Evolutionary conservation across 768 basidiomycete genomes (phyloP).

Genomic region (Suillus subluteus): DNA sequence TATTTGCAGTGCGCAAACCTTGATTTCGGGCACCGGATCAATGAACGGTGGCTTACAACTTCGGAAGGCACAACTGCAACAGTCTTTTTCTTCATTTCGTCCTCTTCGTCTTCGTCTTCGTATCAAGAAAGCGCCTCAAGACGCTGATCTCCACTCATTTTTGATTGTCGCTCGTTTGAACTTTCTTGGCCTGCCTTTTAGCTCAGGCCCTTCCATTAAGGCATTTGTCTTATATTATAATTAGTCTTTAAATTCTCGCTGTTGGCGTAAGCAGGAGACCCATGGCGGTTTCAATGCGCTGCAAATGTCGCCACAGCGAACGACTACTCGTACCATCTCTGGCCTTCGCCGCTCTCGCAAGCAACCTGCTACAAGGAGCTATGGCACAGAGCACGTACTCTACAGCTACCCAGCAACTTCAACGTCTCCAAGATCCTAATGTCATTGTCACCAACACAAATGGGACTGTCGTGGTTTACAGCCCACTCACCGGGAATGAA

Average conservation of each 20-base stretch:
- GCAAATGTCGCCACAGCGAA: constrained; percentile 4
- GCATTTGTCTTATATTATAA: constrained; percentile 1
- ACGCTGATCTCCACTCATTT: constrained; percentile 6
- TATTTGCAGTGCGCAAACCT: not conserved
- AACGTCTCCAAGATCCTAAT: constrained; percentile 32
- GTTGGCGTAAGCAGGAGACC: constrained; percentile 5
- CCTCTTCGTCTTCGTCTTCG: not conserved
- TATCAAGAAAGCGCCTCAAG: not conserved
- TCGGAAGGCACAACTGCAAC: not conserved
- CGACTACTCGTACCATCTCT: not conserved
- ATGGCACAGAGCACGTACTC: constrained; percentile 3
- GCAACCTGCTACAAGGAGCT: constrained; percentile 2
- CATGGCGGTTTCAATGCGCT: constrained; percentile 9
- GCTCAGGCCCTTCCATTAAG: not conserved
- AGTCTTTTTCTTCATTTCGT: constrained; percentile 4
- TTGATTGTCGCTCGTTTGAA: constrained; percentile 1
- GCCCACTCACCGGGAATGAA: constrained; percentile 43
- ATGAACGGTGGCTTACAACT: not conserved
- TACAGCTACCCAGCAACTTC: constrained; percentile 16
- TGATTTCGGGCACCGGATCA: constrained; percentile 3
- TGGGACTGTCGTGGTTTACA: constrained; percentile 48
- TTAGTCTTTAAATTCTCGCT: constrained; percentile 1
- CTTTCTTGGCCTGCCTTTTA: not conserved
- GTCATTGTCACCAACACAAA: constrained; percentile 27
- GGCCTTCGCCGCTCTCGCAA: not conserved